Evolutionary conservation across 2,329 filamentous ascomycete species (phyloP), one percentile per base, ranked within the genome.

Genomic region (Periconia macrospinosa): DNA sequence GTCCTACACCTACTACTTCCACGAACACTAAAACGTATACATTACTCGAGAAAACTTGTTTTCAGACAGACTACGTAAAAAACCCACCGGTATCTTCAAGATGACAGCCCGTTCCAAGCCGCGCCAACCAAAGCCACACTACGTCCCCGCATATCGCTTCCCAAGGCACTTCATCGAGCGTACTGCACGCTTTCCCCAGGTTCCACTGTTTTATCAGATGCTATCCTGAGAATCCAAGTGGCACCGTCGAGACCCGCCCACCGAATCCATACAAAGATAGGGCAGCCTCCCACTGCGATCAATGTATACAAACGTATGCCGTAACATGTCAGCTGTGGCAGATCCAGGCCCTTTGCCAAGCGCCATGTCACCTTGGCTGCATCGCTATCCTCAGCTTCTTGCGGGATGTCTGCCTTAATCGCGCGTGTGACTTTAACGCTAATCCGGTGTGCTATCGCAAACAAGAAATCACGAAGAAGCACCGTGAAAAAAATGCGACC

Each of bases 261-360:
- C 23, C 8, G 23, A 27, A 27, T 27, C 23, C 23, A 5, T 27
- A 27, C 23, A 27, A 8, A 27, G 23, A 27, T 27, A 37, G 5
- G 3, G 33, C 33, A 6, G 33, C 33, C 11, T 5, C 11, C 11
- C 5, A 13, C 33, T n/a, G n/a, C n/a, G n/a, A n/a, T n/a, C n/a
- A n/a, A n/a, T n/a, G n/a, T n/a, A n/a, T n/a, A n/a, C 11, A 3
- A 3, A 13, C 15, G 11, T 14, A n/a, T n/a, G 3, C 33, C 15
- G 33, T 58, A 60, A 62, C 53, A 59, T 61, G 60, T 56, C 55
- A 66, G 53, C 58, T 54, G 61, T 69, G 67, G 67, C 67, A 63
- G 67, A 62, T 69, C 69, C 61, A 71, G 69, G 65, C 68, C 62
- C 49, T 53, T 13, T 49, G 65, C 67, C 63, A 70, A 69, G 35